Conservation (phyloP, 331 rosid genomes). For the Pyrus hybrid region DNA sequence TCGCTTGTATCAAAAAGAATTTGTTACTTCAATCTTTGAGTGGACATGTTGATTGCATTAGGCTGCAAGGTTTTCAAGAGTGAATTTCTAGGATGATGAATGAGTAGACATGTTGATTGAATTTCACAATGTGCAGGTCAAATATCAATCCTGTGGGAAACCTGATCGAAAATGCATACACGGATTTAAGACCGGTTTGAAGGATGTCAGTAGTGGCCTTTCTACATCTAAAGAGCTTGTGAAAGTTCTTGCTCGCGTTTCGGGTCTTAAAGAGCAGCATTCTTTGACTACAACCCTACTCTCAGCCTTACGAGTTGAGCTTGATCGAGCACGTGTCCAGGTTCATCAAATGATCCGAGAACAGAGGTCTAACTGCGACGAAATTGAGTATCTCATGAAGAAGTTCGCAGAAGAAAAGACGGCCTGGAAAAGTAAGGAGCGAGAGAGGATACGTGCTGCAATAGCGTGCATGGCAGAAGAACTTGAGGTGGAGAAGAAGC, state of each 20-base stretch:
- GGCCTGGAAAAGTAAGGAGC: constrained; percentile 59
- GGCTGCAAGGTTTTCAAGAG: background rate
- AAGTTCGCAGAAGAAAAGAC: constrained; percentile 73
- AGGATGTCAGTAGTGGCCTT: constrained; percentile 66
- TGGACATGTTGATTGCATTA: background rate
- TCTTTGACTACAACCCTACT: constrained; percentile 46
- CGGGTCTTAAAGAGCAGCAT: constrained; percentile 38
- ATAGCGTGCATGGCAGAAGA: constrained; percentile 47
- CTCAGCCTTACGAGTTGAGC: constrained; percentile 63
- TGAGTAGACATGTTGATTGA: background rate
- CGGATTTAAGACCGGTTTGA: constrained; percentile 46
- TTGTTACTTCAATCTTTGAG: background rate
- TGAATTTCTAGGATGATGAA: background rate
- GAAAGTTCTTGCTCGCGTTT: constrained; percentile 56
- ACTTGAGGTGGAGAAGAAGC: constrained; percentile 71
- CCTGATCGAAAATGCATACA: constrained; percentile 23
- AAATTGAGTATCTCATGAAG: constrained; percentile 41
- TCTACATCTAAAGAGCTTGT: constrained; percentile 76
- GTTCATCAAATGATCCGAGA: constrained; percentile 54
- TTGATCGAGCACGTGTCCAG: constrained; percentile 50
- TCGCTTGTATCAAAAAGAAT: background rate
- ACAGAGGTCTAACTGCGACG: constrained; percentile 34
- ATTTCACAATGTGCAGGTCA: constrained; percentile 31
- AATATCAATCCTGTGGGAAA: constrained; percentile 22
- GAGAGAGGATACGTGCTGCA: constrained; percentile 53